Conservation (phyloP, 164 flowering plant genomes). For the Annona cherimola region DNA sequence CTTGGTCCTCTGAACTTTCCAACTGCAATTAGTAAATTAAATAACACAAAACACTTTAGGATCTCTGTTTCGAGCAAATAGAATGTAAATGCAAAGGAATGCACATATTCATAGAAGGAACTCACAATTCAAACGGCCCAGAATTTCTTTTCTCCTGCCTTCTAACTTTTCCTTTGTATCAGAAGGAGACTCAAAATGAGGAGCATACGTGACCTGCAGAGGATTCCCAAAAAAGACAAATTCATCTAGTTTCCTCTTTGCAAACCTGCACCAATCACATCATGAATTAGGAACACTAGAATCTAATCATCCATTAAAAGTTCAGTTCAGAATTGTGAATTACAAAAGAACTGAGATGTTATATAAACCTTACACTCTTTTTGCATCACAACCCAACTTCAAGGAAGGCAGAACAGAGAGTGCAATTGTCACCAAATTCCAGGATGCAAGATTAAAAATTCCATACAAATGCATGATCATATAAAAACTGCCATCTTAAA, state of each 20-base stretch:
- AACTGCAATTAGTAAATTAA: slow-evolving; percentile 32
- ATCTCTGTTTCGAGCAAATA: not conserved
- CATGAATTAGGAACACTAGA: not conserved
- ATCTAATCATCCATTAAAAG: not conserved
- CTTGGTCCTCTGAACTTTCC: slow-evolving; percentile 35
- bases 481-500: not conserved
- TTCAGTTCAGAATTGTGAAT: not conserved
- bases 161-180: slow-evolving; percentile 87
- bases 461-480: not conserved
- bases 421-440: not conserved
- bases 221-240: slow-evolving; percentile 72
- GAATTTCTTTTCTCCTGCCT: slow-evolving; percentile 70
- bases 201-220: slow-evolving; percentile 79
- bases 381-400: not conserved
- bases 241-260: slow-evolving; percentile 87
- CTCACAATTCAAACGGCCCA: slow-evolving; percentile 70
- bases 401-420: not conserved
- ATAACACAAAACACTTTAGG: not conserved
- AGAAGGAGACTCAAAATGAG: slow-evolving; percentile 65
- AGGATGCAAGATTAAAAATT: not conserved
- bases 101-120: slow-evolving; percentile 9
- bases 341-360: not conserved
- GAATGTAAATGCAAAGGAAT: not conserved
- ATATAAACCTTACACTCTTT: not conserved
- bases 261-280: slow-evolving; percentile 49